phyloP scores from a whole-genome alignment of 495 filamentous ascomycete species.

The Aspergillus taichungensis region DNA sequence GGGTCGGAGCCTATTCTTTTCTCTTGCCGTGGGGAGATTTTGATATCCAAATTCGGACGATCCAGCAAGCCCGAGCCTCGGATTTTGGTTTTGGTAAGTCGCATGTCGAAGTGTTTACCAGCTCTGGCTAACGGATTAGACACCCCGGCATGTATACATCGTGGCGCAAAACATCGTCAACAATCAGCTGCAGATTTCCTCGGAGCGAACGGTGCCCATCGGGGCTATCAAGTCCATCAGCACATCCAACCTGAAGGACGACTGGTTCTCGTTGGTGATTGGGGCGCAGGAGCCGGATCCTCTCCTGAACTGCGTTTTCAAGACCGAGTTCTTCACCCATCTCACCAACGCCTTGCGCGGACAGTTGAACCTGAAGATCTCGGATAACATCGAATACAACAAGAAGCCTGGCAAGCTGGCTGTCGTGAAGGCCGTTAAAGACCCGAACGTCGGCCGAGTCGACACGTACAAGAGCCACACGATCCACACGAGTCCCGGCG shows the following conservation, averaged over 20 bases:
- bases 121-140: constrained; percentile 32
- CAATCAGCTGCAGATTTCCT: constrained; percentile 65
- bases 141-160: constrained; percentile 76
- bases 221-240: constrained; percentile 82
- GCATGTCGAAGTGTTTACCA: background rate
- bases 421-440: constrained; percentile 79
- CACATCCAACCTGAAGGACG: constrained; percentile 72
- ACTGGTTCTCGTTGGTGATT: constrained; percentile 91
- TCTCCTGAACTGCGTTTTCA: constrained; percentile 83
- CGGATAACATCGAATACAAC: constrained; percentile 81
- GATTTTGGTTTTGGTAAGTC: constrained; percentile 63
- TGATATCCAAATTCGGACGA: constrained; percentile 89
- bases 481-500: constrained; percentile 78
- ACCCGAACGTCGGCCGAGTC: constrained; percentile 56
- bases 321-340: constrained; percentile 95
- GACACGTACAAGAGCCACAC: constrained; percentile 92
- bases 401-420: constrained; percentile 96
- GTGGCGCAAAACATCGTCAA: constrained; percentile 77
- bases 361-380: constrained; percentile 72
- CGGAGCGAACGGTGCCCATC: constrained; percentile 73
- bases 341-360: constrained; percentile 67
- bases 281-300: constrained; percentile 91
- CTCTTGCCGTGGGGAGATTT: constrained; percentile 78
- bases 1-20: constrained; percentile 71
- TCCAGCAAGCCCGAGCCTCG: constrained; percentile 88